These are phyloP conservation scores for Parasarocladium wereldwijsianum DNA, from an alignment of 2,329 filamentous ascomycete genomes.

Conservation along the genomic window DNA sequence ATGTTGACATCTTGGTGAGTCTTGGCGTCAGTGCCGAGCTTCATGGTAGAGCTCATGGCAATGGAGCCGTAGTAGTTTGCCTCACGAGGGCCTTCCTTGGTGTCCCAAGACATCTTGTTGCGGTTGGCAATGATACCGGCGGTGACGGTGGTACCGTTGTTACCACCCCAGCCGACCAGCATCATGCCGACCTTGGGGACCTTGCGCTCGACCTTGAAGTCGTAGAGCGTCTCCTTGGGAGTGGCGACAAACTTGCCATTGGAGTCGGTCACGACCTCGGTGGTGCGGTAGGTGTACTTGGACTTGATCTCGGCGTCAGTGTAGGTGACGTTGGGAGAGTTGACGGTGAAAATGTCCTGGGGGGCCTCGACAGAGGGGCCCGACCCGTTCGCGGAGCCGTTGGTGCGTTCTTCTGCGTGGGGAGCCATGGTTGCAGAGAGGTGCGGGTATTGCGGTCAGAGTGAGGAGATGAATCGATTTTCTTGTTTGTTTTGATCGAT, in stretches of 20 bases:
- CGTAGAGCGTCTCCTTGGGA: conserved; percentile 79
- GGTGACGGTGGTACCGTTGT: conserved; percentile 95
- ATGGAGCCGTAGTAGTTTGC: conserved; percentile 98
- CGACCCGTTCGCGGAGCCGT: conserved; percentile 46
- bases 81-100: conserved; percentile 68
- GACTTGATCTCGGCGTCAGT: conserved; percentile 77
- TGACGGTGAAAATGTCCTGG: conserved; percentile 65
- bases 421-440: conserved; percentile 69
- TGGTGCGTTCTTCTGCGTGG: conserved; percentile 52
- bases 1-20: conserved; percentile 88
- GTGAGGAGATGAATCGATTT: conserved; percentile 6
- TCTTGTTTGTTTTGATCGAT: conserved; percentile 11
- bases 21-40: conserved; percentile 77
- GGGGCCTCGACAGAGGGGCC: conserved; percentile 29
- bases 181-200: conserved; percentile 91
- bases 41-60: conserved; percentile 93
- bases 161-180: conserved; percentile 95
- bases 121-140: conserved; percentile 95
- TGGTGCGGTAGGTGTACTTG: conserved; percentile 95
- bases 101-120: conserved; percentile 76
- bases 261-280: conserved; percentile 55
- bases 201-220: conserved; percentile 95
- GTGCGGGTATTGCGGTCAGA: conserved; percentile 20
- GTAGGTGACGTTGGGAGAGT: conserved; percentile 87
- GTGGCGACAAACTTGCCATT: conserved; percentile 69